These are phyloP conservation scores for Fraxinus platypoda DNA, from an alignment of 305 asterid genomes.

Conservation along the genomic window DNA sequence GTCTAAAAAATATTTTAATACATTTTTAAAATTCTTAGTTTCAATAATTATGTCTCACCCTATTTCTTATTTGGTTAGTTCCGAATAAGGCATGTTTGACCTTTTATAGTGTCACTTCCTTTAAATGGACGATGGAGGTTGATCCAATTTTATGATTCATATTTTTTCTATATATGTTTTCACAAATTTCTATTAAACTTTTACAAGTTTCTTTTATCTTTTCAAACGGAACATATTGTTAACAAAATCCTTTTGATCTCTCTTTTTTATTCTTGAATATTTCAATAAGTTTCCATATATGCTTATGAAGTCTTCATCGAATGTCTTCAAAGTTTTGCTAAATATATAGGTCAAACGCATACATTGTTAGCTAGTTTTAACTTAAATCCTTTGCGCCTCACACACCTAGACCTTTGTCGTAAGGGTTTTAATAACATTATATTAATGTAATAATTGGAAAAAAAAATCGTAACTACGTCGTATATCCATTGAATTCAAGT, in stretches of 20 bases:
- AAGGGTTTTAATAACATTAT: background rate
- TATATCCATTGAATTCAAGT: background rate
- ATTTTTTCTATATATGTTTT: background rate
- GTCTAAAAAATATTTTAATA: background rate
- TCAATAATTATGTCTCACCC: background rate
- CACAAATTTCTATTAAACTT: background rate
- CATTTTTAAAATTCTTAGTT: background rate
- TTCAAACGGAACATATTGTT: background rate
- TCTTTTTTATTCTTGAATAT: background rate
- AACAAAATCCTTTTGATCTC: background rate
- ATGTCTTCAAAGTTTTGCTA: background rate
- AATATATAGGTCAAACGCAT: background rate
- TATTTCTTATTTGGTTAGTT: background rate
- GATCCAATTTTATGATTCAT: background rate
- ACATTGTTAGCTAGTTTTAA: background rate
- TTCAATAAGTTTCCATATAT: background rate
- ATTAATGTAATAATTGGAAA: too few relatives aligned
- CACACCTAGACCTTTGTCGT: background rate
- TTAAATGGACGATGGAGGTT: background rate
- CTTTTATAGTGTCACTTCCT: background rate
- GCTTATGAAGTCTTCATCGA: background rate
- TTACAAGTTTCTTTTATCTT: background rate
- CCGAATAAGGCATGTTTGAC: background rate
- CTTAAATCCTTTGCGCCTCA: background rate
- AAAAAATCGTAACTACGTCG: background rate